Base-by-base conservation (phyloP, 2,329 filamentous ascomycete species). In the Colletotrichum gigasporum region DNA sequence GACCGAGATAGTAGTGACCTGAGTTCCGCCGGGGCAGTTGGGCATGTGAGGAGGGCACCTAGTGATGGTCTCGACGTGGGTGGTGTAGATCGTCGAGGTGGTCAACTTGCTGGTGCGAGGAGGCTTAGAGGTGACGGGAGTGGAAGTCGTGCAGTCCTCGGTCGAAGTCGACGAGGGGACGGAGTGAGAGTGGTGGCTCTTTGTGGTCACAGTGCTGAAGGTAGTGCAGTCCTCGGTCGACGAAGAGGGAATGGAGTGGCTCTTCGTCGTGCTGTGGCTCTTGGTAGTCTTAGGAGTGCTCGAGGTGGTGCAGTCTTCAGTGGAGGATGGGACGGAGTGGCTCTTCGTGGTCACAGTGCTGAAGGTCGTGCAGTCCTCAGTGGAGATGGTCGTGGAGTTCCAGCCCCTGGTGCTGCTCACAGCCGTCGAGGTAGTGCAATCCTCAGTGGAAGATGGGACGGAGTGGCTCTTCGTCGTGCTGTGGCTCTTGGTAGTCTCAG, bases 41-140 rank as follows among this genome's bases (percentile, higher is more conserved):
- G 70, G 71, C 3, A 79, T 73, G 10, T 71, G 70, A 16, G 85
- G 76, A 48, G 79, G 81, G 74, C 86, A 88, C 44, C 81, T 83
- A 71, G 83, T 87, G 74, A 87, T 78, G 11, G 85, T 89, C 67
- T 84, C 79, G 67, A 86, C 70, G 5, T 66, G 67, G 11, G 77
- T 81, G 47, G 75, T 76, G 70, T 75, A 80, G 55, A 82, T 71
- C 12, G 77, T 78, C 53, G 75, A 79, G 22, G 76, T 78, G 16
- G 69, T 70, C 59, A 71, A 48, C 44, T 28, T 20, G 9, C n/a
- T 26, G 28, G 57, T 52, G 37, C 32, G 16, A 45, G 16, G 52
- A 30, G 52, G 52, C 52, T 55, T 55, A n/a, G n/a, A n/a, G n/a
- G n/a, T n/a, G 16, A 16, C 11, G 16, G 47, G 47, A 18, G 35